Evolutionary conservation across 2,329 filamentous ascomycete species (phyloP).

Genomic region (Shiraia bambusicola): DNA sequence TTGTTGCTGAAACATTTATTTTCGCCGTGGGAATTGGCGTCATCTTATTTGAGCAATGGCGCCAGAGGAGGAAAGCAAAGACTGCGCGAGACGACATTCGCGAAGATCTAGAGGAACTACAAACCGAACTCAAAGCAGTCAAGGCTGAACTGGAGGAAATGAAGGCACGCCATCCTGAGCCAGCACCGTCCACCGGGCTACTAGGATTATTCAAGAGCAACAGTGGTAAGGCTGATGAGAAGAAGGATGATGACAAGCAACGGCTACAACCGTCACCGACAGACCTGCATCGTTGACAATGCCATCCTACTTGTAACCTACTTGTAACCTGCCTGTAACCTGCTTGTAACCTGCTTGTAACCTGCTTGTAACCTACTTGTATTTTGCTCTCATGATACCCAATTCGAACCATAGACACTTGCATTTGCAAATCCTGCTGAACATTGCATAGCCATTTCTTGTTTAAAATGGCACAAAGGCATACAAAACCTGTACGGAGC

Average conservation of each 20-base stretch:
- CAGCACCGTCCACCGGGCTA: slow-evolving; percentile 25
- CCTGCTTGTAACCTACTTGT: background rate
- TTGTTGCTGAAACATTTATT: slow-evolving; percentile 67
- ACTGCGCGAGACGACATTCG: slow-evolving; percentile 61
- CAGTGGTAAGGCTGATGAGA: slow-evolving; percentile 21
- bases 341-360: background rate
- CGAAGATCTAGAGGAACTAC: slow-evolving; percentile 60
- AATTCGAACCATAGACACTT: slow-evolving; percentile 3
- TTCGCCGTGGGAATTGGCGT: slow-evolving; percentile 64
- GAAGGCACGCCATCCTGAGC: slow-evolving; percentile 38
- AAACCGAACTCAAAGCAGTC: slow-evolving; percentile 47
- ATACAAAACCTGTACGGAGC: no score
- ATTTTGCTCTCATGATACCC: slow-evolving; percentile 42
- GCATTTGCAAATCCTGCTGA: background rate
- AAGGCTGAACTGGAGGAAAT: slow-evolving; percentile 46
- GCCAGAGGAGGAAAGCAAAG: slow-evolving; percentile 62
- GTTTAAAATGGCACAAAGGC: background rate
- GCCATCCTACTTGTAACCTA: background rate
- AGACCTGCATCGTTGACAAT: background rate
- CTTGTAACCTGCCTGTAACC: background rate
- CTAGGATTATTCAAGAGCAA: slow-evolving; percentile 35
- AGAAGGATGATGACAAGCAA: slow-evolving; percentile 12
- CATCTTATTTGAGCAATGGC: slow-evolving; percentile 64
- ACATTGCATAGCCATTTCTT: background rate
- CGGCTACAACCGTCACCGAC: background rate